phyloP scores from a whole-genome alignment of 2,329 filamentous ascomycete genomes.

The Dactylellina drechsleri region DNA sequence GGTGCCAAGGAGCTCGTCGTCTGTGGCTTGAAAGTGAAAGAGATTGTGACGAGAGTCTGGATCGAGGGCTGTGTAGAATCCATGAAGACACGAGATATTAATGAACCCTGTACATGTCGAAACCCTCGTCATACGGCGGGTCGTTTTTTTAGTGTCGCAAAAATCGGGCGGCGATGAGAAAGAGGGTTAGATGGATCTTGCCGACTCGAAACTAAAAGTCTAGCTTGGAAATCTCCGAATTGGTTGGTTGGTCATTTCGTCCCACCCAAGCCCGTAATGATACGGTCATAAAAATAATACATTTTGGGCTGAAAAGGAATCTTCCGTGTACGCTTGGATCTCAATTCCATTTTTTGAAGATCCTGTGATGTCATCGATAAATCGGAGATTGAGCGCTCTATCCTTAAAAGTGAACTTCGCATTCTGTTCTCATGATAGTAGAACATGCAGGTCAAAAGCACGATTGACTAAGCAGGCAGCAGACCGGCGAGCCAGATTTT shows the following conservation, averaged over 20 bases:
- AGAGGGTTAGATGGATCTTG: background rate
- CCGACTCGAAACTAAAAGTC: background rate
- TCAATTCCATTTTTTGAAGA: background rate
- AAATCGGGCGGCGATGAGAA: background rate
- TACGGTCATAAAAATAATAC: slow-evolving; percentile 26
- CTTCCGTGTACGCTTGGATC: too few relatives aligned
- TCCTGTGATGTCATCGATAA: slow-evolving; percentile 21
- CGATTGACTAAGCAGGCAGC: background rate
- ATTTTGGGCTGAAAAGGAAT: background rate
- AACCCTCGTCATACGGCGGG: background rate
- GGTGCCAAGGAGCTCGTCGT: slow-evolving; percentile 1
- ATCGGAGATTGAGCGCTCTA: background rate
- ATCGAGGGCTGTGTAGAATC: slow-evolving; percentile 37
- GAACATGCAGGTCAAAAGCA: slow-evolving; percentile 22
- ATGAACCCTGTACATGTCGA: background rate
- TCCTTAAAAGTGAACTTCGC: background rate
- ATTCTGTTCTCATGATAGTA: background rate
- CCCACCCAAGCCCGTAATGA: slow-evolving; percentile 26
- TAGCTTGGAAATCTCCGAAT: background rate
- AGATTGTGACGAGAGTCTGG: slow-evolving; percentile 30
- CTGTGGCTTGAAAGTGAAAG: slow-evolving; percentile 26
- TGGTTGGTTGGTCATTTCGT: background rate
- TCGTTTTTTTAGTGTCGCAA: slow-evolving; percentile 7
- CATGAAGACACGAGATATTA: slow-evolving; percentile 6
- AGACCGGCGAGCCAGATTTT: background rate